Percentiles rank a stretch among this genome's conserved stretches.
Evolutionary conservation across 2,329 filamentous ascomycete genomes (phyloP).

Genomic region (Arthrobotrys iridis): DNA sequence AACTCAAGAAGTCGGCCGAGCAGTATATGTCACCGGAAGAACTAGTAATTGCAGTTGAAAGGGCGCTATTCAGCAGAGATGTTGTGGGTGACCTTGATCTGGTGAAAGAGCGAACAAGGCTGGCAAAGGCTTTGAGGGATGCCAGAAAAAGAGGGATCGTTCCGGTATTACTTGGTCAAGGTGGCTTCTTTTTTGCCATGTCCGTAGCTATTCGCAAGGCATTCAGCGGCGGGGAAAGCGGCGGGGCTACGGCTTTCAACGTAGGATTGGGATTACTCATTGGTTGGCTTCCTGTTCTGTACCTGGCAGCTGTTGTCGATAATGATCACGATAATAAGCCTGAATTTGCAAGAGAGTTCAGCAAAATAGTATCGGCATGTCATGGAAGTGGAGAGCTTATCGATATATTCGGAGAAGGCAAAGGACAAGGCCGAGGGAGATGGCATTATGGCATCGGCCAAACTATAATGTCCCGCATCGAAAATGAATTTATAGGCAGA

Average conservation of each 20-base stretch:
- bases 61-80: constrained; percentile 30
- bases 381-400: constrained; percentile 38
- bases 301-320: constrained; percentile 64
- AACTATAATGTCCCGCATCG: constrained; percentile 61
- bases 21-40: constrained; percentile 28
- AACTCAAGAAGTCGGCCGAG: constrained; percentile 35
- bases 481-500: constrained; percentile 31
- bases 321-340: constrained; percentile 64
- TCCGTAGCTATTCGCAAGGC: constrained; percentile 43
- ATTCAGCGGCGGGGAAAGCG: constrained; percentile 25
- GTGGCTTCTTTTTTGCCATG: constrained; percentile 51
- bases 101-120: constrained; percentile 11
- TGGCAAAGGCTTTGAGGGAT: constrained; percentile 24
- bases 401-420: constrained; percentile 62
- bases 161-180: constrained; percentile 36
- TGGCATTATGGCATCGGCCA: constrained; percentile 63
- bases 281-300: constrained; percentile 64
- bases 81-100: constrained; percentile 43
- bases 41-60: constrained; percentile 28
- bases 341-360: constrained; percentile 62
- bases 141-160: constrained; percentile 34
- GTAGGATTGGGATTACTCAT: constrained; percentile 58
- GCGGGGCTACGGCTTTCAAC: constrained; percentile 34
- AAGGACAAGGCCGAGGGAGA: constrained; percentile 61
- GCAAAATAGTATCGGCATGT: constrained; percentile 58